Evolutionary conservation across 208 protist genomes (phyloP).

Genomic region (Strigomonas culicis): DNA sequence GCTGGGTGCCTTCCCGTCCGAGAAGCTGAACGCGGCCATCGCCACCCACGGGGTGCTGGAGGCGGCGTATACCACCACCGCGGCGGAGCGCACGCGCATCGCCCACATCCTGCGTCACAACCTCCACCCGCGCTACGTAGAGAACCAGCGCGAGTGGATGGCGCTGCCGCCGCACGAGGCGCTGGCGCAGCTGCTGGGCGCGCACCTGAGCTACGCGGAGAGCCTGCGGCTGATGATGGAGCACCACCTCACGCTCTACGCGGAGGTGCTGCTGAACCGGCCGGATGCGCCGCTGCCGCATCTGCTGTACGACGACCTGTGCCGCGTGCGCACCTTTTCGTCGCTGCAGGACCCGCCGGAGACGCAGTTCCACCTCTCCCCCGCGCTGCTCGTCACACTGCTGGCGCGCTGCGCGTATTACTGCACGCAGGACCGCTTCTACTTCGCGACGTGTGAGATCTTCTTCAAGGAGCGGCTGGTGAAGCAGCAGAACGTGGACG

Average conservation of each 20-base stretch:
- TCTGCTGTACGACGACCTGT: slow-evolving; percentile 86
- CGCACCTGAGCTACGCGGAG: slow-evolving; percentile 61
- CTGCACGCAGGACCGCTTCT: slow-evolving; percentile 64
- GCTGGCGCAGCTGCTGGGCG: slow-evolving; percentile 37
- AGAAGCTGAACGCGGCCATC: slow-evolving; percentile 26
- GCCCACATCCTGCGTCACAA: not conserved
- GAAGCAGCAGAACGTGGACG: slow-evolving; percentile 63
- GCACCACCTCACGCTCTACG: slow-evolving; percentile 73
- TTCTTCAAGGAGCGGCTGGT: slow-evolving; percentile 72
- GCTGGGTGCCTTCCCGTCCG: too few relatives aligned
- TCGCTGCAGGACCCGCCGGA: slow-evolving; percentile 73
- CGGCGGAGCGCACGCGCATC: slow-evolving; percentile 20
- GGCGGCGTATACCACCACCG: slow-evolving; percentile 35
- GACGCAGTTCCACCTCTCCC: slow-evolving; percentile 73
- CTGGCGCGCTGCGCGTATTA: slow-evolving; percentile 65
- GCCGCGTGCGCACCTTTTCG: slow-evolving; percentile 73
- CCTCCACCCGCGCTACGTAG: too few relatives aligned
- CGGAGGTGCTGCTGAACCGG: slow-evolving; percentile 38
- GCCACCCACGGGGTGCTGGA: slow-evolving; percentile 32
- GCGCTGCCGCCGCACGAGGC: slow-evolving; percentile 65
- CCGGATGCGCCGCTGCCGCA: slow-evolving; percentile 78
- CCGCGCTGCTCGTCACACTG: slow-evolving; percentile 36
- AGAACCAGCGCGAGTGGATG: not conserved
- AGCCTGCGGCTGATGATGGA: slow-evolving; percentile 66
- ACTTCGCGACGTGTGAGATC: slow-evolving; percentile 58